Conservation (phyloP, 495 filamentous ascomycete species). For the Friedmanniomyces simplex region DNA sequence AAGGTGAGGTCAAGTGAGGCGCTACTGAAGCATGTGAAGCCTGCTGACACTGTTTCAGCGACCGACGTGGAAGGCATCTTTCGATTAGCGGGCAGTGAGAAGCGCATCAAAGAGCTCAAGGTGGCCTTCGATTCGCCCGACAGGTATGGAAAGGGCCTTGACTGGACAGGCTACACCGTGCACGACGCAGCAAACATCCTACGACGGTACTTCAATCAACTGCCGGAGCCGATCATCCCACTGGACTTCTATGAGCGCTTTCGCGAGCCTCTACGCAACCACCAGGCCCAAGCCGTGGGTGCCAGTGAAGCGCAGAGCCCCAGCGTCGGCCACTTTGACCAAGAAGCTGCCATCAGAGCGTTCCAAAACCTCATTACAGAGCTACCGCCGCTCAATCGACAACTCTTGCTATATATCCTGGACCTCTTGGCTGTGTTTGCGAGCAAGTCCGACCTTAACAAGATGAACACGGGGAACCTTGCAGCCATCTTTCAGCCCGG, state of each 20-base stretch:
- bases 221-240: constrained; percentile 93
- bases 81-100: constrained; percentile 89
- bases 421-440: constrained; percentile 98
- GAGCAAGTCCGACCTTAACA: constrained; percentile 91
- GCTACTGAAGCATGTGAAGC: neutral
- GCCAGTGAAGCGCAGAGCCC: constrained; percentile 44
- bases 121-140: constrained; percentile 88
- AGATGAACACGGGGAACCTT: constrained; percentile 89
- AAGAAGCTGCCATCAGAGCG: constrained; percentile 60
- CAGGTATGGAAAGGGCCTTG: constrained; percentile 88
- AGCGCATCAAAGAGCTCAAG: constrained; percentile 94
- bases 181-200: constrained; percentile 98
- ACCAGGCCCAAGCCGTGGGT: constrained; percentile 62
- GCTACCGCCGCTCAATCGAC: constrained; percentile 84
- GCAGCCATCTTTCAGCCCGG: constrained; percentile 98
- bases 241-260: constrained; percentile 88
- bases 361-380: constrained; percentile 90
- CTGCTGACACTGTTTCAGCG: constrained; percentile 41
- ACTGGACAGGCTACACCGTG: constrained; percentile 97
- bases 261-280: constrained; percentile 69
- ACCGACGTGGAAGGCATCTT: constrained; percentile 97
- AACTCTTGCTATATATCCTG: constrained; percentile 90
- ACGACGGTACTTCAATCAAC: constrained; percentile 84
- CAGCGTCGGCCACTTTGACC: constrained; percentile 56
- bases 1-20: constrained; percentile 51